Evolutionary conservation across 257 asterid species (phyloP), one percentile per base, ranked within the genome.

Genomic region (Lavandula angustifolia): DNA sequence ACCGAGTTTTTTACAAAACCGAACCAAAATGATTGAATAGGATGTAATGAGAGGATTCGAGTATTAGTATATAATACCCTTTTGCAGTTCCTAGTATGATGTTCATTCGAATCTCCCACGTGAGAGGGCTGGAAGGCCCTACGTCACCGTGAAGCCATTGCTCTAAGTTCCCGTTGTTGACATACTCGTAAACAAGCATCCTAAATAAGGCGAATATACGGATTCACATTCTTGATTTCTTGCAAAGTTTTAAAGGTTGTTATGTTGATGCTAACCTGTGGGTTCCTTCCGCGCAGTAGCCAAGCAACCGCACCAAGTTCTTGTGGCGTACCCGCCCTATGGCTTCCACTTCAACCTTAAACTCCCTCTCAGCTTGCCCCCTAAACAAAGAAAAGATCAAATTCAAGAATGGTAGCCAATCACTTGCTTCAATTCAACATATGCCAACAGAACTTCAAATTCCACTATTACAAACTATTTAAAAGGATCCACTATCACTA

Each of bases 111-210:
- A 84, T 80, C 51, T 91, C 98, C 98, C 98, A 91, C 18, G 95
- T 82, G 42, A 91, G 89, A 71, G 98, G 98, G 72, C 96, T 91
- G 52, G 1, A 66, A 11, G 87, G 80, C 66, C 98, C 96, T 8
- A 91, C 94, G 69, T 91, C 98, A 37, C 98, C 98, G 75, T 91
- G 96, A 75, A 91, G 81, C 98, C 98, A 91, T 67, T 91, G 96
- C 46, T 88, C 98, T 75, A 91, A 78, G 72, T 91, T 91, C 29
- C 97, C 97, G 62, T 91, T 84, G 81, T 91, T 83, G 12, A 85
- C 94, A 62, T 78, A 91, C 73, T 91, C 97, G 17, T 91, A 91
- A 38, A 91, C 97, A 60, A 91, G 95, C 91, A 91, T 84, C 84
- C 97, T 91, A 71, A 55, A 4, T 33, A 4, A 75, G 41, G 3